Evolutionary conservation across 2,329 filamentous ascomycete species (phyloP), one percentile per base, ranked within the genome.

Genomic region (Sporothrix euskadiensis): DNA sequence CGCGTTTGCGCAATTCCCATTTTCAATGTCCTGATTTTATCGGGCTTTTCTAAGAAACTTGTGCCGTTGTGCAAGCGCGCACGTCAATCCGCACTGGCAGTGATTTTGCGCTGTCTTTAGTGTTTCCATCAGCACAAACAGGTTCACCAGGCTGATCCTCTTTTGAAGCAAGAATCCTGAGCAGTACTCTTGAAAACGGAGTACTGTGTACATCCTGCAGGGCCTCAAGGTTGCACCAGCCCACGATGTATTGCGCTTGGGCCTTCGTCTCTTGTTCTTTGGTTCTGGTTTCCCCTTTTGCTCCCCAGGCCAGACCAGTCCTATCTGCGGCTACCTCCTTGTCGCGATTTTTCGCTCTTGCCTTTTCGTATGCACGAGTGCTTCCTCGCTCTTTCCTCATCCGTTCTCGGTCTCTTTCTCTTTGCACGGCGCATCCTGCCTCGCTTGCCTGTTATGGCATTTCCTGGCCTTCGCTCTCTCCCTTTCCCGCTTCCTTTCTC

Each of bases 181-280:
- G 35, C 7, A n/a, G 35, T 35, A 35, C 35, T 35, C 35, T 35
- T 35, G 35, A 35, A 35, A 35, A 35, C 35, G 3, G 3, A 35
- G 7, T 35, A 35, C 35, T 4, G 35, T 35, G n/a, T n/a, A 35
- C 35, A 35, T n/a, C 49, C 49, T 54, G 14, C 10, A 56, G 52
- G 52, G 52, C 52, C 22, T 39, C 61, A 47, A 47, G 61, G 61
- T 47, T 65, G 39, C 61, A 44, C 39, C 54, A 8, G 12, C 7
- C 61, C 35, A 63, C 19, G 35, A 26, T 9, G 39, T 16, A 35
- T 49, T 61, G 26, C 57, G 68, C 68, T 70, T 70, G 68, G 68
- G 52, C 68, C 52, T n/a, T 47, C 49, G 35, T 70, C 52, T 70
- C 19, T 57, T 69, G 32, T 57, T 68, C 63, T 49, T 19, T 52